phyloP scores from a whole-genome alignment of 495 filamentous ascomycete species.

The Zalerion maritima region DNA sequence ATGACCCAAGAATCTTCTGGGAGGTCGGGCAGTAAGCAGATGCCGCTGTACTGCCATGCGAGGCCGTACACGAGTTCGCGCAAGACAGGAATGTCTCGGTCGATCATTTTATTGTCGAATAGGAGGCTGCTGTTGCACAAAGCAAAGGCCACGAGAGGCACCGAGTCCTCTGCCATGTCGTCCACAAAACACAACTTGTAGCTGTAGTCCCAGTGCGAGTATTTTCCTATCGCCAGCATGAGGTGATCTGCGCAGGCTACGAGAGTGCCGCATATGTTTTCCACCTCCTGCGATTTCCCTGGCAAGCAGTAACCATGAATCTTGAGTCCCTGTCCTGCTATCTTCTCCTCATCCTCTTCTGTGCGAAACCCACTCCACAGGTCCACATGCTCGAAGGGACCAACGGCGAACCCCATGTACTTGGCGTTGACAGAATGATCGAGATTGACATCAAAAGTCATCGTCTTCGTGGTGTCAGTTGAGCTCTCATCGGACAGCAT shows the following conservation, averaged over 20 bases:
- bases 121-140: conserved; percentile 79
- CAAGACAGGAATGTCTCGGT: conserved; percentile 64
- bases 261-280: conserved; percentile 53
- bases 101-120: conserved; percentile 66
- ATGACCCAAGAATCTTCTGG: conserved; percentile 82
- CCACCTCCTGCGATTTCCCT: conserved; percentile 59
- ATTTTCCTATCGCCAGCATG: conserved; percentile 67
- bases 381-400: conserved; percentile 88
- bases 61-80: conserved; percentile 66
- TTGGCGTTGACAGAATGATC: conserved; percentile 58
- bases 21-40: conserved; percentile 70
- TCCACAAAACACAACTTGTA: conserved; percentile 93
- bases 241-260: conserved; percentile 68
- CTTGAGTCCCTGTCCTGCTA: conserved; percentile 68
- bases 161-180: conserved; percentile 57
- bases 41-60: conserved; percentile 86
- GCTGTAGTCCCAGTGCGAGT: conserved; percentile 53
- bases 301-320: conserved; percentile 86
- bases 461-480: conserved; percentile 65
- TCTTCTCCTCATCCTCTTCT: conserved; percentile 76
- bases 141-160: conserved; percentile 65
- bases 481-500: conserved; percentile 68
- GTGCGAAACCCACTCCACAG: conserved; percentile 71
- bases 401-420: conserved; percentile 82
- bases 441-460: conserved; percentile 66